Evolutionary conservation across 139 green algal species (phyloP).

Genomic region (Picochlorum sp.): DNA sequence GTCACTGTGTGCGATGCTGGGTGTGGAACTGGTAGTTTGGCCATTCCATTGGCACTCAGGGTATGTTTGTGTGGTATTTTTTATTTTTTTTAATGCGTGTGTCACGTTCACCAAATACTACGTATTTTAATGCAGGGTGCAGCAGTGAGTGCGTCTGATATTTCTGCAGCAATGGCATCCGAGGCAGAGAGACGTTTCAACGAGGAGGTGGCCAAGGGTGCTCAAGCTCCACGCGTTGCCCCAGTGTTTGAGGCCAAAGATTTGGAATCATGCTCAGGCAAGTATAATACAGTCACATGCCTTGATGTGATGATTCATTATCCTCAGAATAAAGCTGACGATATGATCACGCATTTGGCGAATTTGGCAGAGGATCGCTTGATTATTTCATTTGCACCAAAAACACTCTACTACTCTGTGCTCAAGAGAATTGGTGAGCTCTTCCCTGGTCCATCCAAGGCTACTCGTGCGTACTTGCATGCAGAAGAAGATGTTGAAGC

Average conservation of each 20-base stretch:
- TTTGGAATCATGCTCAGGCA: slow-evolving; percentile 72
- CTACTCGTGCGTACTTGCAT: slow-evolving; percentile 95
- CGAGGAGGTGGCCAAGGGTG: slow-evolving; percentile 27
- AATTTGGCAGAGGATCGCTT: slow-evolving; percentile 71
- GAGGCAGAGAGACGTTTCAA: slow-evolving; percentile 51
- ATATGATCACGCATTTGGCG: slow-evolving; percentile 90
- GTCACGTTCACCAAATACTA: no score
- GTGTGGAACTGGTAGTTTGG: slow-evolving; percentile 84
- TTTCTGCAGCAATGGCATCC: slow-evolving; percentile 73
- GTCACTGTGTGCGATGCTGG: slow-evolving; percentile 78
- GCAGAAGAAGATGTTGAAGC: slow-evolving; percentile 87
- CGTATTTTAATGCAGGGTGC: slow-evolving; percentile 43
- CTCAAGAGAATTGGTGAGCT: slow-evolving; percentile 96
- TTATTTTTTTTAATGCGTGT: no score
- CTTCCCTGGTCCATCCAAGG: slow-evolving; percentile 83
- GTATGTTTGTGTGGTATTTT: not conserved
- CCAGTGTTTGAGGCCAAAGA: slow-evolving; percentile 86
- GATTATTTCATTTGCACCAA: slow-evolving; percentile 94
- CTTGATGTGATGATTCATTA: slow-evolving; percentile 99
- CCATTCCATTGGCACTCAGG: slow-evolving; percentile 70
- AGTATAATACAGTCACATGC: slow-evolving; percentile 91
- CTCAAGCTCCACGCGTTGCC: slow-evolving; percentile 19
- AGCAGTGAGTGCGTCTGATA: slow-evolving; percentile 78
- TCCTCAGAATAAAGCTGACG: slow-evolving; percentile 87
- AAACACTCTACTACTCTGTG: slow-evolving; percentile 65